Evolutionary conservation across 2,329 filamentous ascomycete genomes (phyloP).

Genomic region (Paradendryphiella salina): DNA sequence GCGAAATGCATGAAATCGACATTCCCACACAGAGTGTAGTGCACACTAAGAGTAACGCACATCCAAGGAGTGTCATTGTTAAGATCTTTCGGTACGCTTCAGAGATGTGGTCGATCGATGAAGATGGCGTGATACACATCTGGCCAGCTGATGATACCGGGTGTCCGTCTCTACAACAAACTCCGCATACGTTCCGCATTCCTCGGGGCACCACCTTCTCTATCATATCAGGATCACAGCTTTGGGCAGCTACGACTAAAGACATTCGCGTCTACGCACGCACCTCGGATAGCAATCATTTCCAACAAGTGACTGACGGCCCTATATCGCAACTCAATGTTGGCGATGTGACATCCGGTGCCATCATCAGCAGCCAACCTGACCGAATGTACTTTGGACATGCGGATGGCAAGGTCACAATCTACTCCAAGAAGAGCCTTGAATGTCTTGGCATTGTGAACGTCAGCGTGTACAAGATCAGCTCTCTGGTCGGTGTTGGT

Average conservation of each 20-base stretch:
- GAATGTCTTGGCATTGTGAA: constrained; percentile 78
- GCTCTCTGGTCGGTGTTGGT: constrained; percentile 78
- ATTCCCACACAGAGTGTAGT: constrained; percentile 72
- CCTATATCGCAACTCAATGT: constrained; percentile 72
- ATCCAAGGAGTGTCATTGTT: constrained; percentile 76
- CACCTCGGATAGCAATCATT: constrained; percentile 65
- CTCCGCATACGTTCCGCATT: constrained; percentile 76
- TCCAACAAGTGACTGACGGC: constrained; percentile 74
- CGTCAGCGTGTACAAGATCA: constrained; percentile 94
- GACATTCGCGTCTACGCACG: constrained; percentile 84
- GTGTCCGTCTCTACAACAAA: constrained; percentile 72
- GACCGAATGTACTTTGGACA: constrained; percentile 89
- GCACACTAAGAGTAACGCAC: constrained; percentile 69
- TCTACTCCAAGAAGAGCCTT: constrained; percentile 82
- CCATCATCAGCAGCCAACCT: constrained; percentile 72
- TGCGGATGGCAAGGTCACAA: constrained; percentile 87
- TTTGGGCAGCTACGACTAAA: constrained; percentile 89
- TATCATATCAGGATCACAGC: constrained; percentile 77
- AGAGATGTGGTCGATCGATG: constrained; percentile 93
- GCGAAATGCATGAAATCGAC: constrained; percentile 89
- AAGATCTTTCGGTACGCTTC: constrained; percentile 84
- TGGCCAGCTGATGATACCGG: constrained; percentile 82
- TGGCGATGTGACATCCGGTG: constrained; percentile 85
- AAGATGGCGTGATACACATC: constrained; percentile 80
- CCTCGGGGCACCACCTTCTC: constrained; percentile 85